Evolutionary conservation across 1,284 basidiomycete genomes (phyloP).

Genomic region (Gomphus bonarii): DNA sequence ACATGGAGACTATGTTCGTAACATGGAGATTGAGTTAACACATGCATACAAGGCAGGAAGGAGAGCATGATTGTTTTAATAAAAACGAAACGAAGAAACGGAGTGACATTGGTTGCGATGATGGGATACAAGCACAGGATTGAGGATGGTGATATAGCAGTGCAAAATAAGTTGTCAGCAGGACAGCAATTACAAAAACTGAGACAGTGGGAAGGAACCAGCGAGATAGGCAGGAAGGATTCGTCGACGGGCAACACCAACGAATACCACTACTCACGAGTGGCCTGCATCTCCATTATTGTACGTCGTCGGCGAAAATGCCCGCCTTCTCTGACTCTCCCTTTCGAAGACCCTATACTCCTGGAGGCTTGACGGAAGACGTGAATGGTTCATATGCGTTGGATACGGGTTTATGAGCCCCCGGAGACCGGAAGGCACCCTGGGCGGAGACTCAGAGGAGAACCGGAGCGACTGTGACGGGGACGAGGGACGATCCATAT

Average conservation of each 20-base stretch:
- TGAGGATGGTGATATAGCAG: neutral
- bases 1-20: neutral
- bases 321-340: neutral
- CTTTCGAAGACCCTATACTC: neutral
- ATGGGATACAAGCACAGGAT: neutral
- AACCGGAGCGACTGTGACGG: neutral
- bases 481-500: neutral
- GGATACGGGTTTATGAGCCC: conserved; percentile 12
- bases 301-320: neutral
- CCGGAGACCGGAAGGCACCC: conserved; percentile 1
- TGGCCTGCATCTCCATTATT: neutral
- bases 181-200: neutral
- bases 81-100: neutral
- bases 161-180: neutral
- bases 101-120: neutral
- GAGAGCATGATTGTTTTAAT: neutral
- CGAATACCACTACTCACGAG: neutral
- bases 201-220: neutral
- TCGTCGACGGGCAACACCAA: neutral
- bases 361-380: neutral
- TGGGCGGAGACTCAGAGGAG: neutral
- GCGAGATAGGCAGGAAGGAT: neutral
- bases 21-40: neutral
- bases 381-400: neutral
- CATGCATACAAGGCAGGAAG: neutral